Percentiles rank a stretch among this genome's conserved stretches.
phyloP scores from a whole-genome alignment of 108 stramenopile species.

The Fistulifera pelliculosa region DNA sequence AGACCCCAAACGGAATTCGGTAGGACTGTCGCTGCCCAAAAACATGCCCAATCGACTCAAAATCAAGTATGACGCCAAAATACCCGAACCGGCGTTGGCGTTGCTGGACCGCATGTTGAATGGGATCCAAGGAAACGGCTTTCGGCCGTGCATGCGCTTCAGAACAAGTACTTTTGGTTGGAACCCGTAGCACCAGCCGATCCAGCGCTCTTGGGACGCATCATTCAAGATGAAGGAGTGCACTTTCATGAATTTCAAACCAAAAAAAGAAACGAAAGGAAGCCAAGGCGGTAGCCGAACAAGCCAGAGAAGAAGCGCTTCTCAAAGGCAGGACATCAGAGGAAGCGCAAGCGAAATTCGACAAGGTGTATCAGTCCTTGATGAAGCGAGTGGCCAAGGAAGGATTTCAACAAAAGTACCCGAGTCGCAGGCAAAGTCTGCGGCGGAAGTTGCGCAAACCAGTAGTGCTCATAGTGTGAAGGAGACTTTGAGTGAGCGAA shows the following conservation, averaged over 20 bases:
- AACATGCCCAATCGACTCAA: constrained; percentile 21
- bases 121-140: constrained; percentile 71
- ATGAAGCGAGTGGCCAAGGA: constrained; percentile 61
- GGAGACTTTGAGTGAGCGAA: not conserved
- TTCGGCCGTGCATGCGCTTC: constrained; percentile 47
- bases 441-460: too few species aligned
- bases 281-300: constrained; percentile 65
- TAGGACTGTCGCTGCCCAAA: constrained; percentile 13
- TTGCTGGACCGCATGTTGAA: constrained; percentile 73
- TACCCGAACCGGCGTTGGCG: constrained; percentile 40
- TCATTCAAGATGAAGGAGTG: constrained; percentile 39
- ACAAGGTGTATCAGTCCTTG: constrained; percentile 45
- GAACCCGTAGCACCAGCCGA: constrained; percentile 57
- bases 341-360: constrained; percentile 63
- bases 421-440: too few species aligned
- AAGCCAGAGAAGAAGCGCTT: constrained; percentile 43
- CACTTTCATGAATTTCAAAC: constrained; percentile 86
- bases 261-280: constrained; percentile 72
- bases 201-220: constrained; percentile 53
- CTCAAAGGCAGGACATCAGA: constrained; percentile 43
- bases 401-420: constrained; percentile 9
- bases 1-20: constrained; percentile 3
- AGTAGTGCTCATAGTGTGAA: constrained; percentile 4
- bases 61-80: constrained; percentile 55
- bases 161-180: constrained; percentile 51